Evolutionary conservation across 78 protist genomes (phyloP), one percentile per base, ranked within the genome.

Genomic region (Mantamonas sphyraenae): DNA sequence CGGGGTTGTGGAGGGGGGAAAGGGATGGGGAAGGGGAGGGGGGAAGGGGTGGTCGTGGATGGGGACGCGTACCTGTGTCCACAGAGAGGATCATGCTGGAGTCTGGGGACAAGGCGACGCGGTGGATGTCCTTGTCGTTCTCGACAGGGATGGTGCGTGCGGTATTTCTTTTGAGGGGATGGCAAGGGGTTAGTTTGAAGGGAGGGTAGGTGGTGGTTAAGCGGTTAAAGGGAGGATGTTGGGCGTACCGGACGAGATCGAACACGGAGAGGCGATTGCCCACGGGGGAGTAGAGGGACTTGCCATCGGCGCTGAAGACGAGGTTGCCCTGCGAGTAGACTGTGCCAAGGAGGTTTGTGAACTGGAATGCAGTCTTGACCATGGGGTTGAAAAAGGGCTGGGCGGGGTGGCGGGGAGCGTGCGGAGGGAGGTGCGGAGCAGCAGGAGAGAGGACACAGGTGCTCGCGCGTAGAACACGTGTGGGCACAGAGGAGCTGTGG

Each of bases 261-360:
- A 87, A 94, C n/a, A 80, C 79, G 8, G 88, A 28, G 34, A 95
- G 71, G 42, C 96, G 82, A 53, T 95, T 93, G 58, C 97, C 97
- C 14, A 91, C 96, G 1, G 97, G 93, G 58, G 85, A 62, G 62
- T 87, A 43, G 14, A 93, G 77, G 16, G 81, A 14, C 42, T 80
- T 71, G 17, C 97, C 97, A 35, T 93, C 96, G 4, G 88, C 84
- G 1, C 92, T 78, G 74, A 92, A 95, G 31, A 88, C 30, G 10
- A 95, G 34, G 58, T 88, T 86, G 43, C 98, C 98, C 14, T 68
- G 73, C 37, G 53, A 45, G 78, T 93, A 88, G 10, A 91, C 95
- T 4, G 92, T 73, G 28, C 98, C 98, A n/a, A 74, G 64, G 16
- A 95, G 45, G 73, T 88, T 88, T 37, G 87, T 60, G 56, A 88